Percentiles rank a stretch among this genome's conserved stretches.
These are phyloP conservation scores for Hypoxylon rickii DNA, from an alignment of 495 filamentous ascomycete genomes.

Conservation along the genomic window DNA sequence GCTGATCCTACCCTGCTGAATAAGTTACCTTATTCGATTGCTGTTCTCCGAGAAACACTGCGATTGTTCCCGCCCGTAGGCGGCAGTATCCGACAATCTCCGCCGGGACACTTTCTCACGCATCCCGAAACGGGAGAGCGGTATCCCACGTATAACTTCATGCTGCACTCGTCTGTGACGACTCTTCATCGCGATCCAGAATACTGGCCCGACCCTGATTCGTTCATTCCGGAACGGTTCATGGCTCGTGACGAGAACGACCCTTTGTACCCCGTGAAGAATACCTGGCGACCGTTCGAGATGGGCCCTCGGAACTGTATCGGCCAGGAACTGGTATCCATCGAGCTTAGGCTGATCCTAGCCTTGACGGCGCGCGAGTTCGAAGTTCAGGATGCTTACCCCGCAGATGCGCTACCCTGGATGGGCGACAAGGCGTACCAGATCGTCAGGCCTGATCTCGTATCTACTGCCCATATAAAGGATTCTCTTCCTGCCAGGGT, in stretches of 20 bases:
- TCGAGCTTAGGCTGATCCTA: conserved; percentile 49
- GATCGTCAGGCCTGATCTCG: conserved; percentile 3
- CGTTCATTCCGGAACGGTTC: conserved; percentile 53
- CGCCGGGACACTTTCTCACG: conserved; percentile 40
- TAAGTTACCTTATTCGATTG: conserved; percentile 48
- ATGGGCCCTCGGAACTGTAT: conserved; percentile 56
- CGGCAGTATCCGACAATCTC: conserved; percentile 39
- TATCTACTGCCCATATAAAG: conserved; percentile 20
- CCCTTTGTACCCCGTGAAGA: conserved; percentile 34
- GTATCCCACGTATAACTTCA: conserved; percentile 43
- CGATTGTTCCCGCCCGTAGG: conserved; percentile 48
- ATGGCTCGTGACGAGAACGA: conserved; percentile 33
- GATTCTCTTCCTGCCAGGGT: conserved; percentile 18
- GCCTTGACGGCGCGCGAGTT: conserved; percentile 39
- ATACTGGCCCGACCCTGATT: conserved; percentile 39
- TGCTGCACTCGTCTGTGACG: conserved; percentile 37
- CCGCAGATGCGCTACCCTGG: conserved; percentile 18
- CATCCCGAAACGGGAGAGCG: conserved; percentile 32
- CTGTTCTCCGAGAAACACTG: conserved; percentile 56
- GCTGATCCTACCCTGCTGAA: conserved; percentile 46
- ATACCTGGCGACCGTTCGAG: conserved; percentile 53
- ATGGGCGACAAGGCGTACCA: conserved; percentile 28
- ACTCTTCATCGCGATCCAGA: conserved; percentile 33
- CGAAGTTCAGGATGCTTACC: conserved; percentile 18
- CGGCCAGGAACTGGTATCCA: conserved; percentile 53